Evolutionary conservation across 805 yeast genomes (phyloP).

Genomic region (Diddensiella transvaalensis): DNA sequence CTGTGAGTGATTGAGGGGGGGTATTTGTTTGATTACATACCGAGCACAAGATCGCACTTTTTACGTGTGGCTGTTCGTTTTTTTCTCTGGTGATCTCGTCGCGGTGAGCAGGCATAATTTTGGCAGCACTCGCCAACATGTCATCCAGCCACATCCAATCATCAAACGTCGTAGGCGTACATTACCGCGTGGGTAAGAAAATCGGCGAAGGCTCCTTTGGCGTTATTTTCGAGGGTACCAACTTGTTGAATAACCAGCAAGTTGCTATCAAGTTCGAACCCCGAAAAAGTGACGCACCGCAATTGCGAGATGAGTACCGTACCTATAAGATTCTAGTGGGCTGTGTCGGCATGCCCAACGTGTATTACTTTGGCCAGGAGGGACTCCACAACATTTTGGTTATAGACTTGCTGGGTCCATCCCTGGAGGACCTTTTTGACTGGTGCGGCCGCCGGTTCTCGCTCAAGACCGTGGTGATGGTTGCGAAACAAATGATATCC

Average conservation of each 20-base stretch:
- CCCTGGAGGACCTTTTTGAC: slow-evolving; percentile 92
- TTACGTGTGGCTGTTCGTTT: too few relatives aligned
- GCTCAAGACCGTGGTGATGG: slow-evolving; percentile 86
- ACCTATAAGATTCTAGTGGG: slow-evolving; percentile 88
- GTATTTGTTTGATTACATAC: too few relatives aligned
- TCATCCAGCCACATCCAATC: slow-evolving; percentile 34
- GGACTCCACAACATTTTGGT: slow-evolving; percentile 94
- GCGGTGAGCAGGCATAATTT: neutral
- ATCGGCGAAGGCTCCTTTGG: slow-evolving; percentile 99
- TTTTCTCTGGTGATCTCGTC: too few relatives aligned
- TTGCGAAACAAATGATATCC: slow-evolving; percentile 90
- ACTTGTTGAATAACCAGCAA: slow-evolving; percentile 83
- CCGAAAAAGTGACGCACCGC: slow-evolving; percentile 95
- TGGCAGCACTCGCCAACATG: slow-evolving; percentile 8
- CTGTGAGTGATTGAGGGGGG: too few relatives aligned
- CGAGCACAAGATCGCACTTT: too few relatives aligned
- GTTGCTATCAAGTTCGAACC: slow-evolving; percentile 97
- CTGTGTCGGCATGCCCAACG: slow-evolving; percentile 83
- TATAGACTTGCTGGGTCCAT: slow-evolving; percentile 92
- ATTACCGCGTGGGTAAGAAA: slow-evolving; percentile 94
- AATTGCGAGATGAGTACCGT: slow-evolving; percentile 91
- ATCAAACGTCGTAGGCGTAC: slow-evolving; percentile 82
- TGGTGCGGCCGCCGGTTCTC: slow-evolving; percentile 95
- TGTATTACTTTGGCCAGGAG: slow-evolving; percentile 98
- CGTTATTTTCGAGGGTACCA: slow-evolving; percentile 92